Evolutionary conservation across 139 green algal species (phyloP).

Genomic region (Coelastrella sp.): DNA sequence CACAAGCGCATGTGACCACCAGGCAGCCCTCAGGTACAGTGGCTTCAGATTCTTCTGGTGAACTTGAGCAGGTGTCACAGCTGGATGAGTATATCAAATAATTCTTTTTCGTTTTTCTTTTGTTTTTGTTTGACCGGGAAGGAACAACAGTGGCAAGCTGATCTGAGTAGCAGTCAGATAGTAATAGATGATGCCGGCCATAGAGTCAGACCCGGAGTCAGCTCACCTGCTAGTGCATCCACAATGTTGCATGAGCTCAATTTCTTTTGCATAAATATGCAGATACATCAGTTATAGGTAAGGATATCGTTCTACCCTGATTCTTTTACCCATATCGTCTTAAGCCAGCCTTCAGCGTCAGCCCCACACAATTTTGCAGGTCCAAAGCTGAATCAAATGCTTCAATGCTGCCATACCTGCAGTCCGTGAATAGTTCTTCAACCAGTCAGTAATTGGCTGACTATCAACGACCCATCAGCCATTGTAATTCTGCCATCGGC

Average conservation of each 20-base stretch:
- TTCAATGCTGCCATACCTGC: no score
- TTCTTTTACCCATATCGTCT: not conserved
- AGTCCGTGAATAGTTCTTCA: no score
- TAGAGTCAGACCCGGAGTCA: no score
- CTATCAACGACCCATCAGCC: no score
- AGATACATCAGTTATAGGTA: not conserved
- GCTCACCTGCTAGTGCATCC: not conserved
- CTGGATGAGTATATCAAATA: not conserved
- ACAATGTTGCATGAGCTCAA: not conserved
- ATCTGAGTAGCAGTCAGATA: no score
- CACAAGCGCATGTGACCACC: constrained; percentile 78
- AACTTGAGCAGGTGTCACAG: not conserved
- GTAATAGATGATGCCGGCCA: no score
- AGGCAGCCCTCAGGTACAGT: constrained; percentile 57
- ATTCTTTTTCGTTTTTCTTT: no score
- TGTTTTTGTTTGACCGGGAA: no score
- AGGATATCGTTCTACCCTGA: not conserved
- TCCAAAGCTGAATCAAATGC: no score
- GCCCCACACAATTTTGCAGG: no score
- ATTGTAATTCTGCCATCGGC: not conserved
- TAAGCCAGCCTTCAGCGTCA: not conserved
- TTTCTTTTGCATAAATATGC: not conserved
- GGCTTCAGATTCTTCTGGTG: not conserved
- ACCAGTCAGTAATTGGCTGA: no score
- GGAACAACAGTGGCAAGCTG: no score